Percentiles rank a stretch among this genome's conserved stretches.
Evolutionary conservation across 805 yeast species (phyloP).

Genomic region (Candida manassasensis): DNA sequence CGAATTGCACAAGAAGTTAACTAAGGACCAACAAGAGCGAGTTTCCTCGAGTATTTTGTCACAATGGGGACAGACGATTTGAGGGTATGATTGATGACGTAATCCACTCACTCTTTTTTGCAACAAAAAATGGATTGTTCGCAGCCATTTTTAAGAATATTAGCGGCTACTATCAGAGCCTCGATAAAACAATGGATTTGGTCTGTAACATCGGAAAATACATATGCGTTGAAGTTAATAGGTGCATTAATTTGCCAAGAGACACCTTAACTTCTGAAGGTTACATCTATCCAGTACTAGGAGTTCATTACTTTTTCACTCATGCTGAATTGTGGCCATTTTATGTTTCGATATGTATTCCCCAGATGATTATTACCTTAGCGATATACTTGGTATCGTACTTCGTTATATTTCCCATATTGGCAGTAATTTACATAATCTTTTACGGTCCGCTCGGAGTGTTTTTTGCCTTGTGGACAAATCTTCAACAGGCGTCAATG

Average conservation of each 20-base stretch:
- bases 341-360: conserved; percentile 39
- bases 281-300: conserved; percentile 19
- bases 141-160: too few species aligned
- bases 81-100: too few species aligned
- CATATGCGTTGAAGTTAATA: neutral
- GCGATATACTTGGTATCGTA: conserved; percentile 33
- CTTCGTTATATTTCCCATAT: conserved; percentile 40
- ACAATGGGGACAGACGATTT: too few species aligned
- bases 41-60: too few species aligned
- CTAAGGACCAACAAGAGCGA: too few species aligned
- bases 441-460: conserved; percentile 50
- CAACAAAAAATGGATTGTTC: too few species aligned
- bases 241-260: conserved; percentile 1
- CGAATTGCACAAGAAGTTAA: too few species aligned
- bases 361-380: conserved; percentile 39
- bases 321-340: conserved; percentile 45
- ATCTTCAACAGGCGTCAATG: conserved; percentile 39
- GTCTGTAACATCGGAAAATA: neutral
- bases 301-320: conserved; percentile 35
- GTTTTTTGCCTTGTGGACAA: conserved; percentile 40
- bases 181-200: too few species aligned
- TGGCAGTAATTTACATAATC: conserved; percentile 36
- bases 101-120: too few species aligned
- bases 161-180: too few species aligned
- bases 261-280: conserved; percentile 2